Conservation (phyloP, 2,329 filamentous ascomycete genomes). For the Microdochium trichocladiopsis region DNA sequence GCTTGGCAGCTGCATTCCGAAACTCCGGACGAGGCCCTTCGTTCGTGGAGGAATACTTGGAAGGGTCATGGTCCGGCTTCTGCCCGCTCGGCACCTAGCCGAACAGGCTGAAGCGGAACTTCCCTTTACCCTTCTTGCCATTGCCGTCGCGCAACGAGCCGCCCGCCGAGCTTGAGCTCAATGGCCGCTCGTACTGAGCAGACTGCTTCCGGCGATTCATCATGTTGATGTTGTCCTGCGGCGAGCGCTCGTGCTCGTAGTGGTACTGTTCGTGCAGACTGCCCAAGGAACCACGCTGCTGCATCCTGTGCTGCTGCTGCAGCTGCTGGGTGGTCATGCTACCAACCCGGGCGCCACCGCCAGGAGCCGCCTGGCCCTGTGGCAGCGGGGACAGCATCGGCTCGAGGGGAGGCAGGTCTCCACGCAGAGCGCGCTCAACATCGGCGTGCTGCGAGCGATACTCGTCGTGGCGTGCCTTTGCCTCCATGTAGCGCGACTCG, state of each 20-base stretch:
- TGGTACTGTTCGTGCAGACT: conserved; percentile 12
- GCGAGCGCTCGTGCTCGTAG: conserved; percentile 13
- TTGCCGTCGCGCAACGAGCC: not conserved
- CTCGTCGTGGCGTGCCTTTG: conserved; percentile 35
- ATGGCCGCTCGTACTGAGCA: conserved; percentile 16
- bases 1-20: no score
- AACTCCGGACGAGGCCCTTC: no score
- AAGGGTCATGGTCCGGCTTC: no score
- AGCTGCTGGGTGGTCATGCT: conserved; percentile 7
- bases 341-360: conserved; percentile 2
- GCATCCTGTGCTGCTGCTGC: conserved; percentile 9
- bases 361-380: not conserved
- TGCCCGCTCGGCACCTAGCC: conserved; percentile 7
- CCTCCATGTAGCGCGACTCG: conserved; percentile 32
- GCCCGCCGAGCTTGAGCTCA: conserved; percentile 15
- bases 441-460: conserved; percentile 32
- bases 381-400: not conserved
- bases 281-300: conserved; percentile 11
- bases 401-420: conserved; percentile 19
- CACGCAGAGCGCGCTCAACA: conserved; percentile 32
- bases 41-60: no score
- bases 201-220: conserved; percentile 18
- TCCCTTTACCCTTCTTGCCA: conserved; percentile 14
- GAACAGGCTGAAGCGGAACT: conserved; percentile 22
- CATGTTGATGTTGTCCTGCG: conserved; percentile 11